Percentiles rank a stretch among this genome's conserved stretches.
These are phyloP conservation scores for Pythium inflatum DNA, from an alignment of 352 stramenopile species.

Conservation along the genomic window DNA sequence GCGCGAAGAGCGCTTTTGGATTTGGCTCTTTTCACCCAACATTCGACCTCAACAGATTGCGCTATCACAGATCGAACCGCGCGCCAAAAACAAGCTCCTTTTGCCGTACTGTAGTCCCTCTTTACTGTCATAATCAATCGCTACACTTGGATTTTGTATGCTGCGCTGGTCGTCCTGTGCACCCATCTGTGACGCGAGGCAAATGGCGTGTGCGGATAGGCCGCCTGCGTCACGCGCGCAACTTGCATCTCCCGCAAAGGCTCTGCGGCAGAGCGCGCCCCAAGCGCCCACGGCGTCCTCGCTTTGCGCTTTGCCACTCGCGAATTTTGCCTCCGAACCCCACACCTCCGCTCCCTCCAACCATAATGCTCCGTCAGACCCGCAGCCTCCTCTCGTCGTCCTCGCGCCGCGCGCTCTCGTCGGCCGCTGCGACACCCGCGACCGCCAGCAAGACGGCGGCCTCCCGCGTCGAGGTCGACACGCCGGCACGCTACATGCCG, in stretches of 20 bases:
- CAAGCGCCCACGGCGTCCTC: background rate
- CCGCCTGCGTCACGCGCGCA: constrained; percentile 21
- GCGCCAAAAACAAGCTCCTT: constrained; percentile 6
- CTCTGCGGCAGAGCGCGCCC: background rate
- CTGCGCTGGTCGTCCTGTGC: background rate
- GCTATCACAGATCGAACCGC: background rate
- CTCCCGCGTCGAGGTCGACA: constrained; percentile 24
- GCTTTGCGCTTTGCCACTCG: background rate
- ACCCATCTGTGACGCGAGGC: constrained; percentile 33
- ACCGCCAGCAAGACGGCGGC: constrained; percentile 27
- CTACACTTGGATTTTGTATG: constrained; percentile 32
- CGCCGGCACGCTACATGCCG: constrained; percentile 59
- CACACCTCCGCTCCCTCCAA: constrained; percentile 9
- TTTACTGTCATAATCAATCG: constrained; percentile 25
- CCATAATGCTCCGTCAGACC: constrained; percentile 27
- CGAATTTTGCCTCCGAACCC: background rate
- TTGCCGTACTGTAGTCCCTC: constrained; percentile 7
- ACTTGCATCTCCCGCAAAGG: constrained; percentile 8
- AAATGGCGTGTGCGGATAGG: background rate
- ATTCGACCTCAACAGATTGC: no score
- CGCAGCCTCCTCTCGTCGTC: constrained; percentile 30
- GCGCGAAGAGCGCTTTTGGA: no score
- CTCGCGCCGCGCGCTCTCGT: constrained; percentile 52
- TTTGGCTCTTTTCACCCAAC: constrained; percentile 7
- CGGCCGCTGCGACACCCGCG: constrained; percentile 34